Percentiles rank a stretch among this genome's conserved stretches.
phyloP scores from a whole-genome alignment of 140 eudicot genomes.

The Stevia rebaudiana region DNA sequence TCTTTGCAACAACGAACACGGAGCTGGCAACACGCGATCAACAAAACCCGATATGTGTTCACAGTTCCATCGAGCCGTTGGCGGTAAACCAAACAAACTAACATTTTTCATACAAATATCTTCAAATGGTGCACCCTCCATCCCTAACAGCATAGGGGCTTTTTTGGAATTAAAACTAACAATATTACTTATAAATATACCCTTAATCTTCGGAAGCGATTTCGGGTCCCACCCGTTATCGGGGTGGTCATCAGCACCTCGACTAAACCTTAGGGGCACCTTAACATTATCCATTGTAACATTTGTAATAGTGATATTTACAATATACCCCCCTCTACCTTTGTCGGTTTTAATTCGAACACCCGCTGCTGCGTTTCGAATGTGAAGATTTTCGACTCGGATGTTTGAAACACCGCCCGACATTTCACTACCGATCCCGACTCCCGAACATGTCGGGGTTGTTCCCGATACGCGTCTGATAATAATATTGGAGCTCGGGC shows the following conservation, averaged over 20 bases:
- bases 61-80: constrained; percentile 63
- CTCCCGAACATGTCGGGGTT: constrained; percentile 95
- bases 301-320: constrained; percentile 58
- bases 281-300: constrained; percentile 75
- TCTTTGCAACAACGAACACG: constrained; percentile 59
- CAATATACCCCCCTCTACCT: constrained; percentile 92
- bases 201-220: constrained; percentile 65
- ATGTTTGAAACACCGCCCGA: constrained; percentile 85
- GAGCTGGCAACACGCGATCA: constrained; percentile 54
- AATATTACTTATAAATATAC: constrained; percentile 58
- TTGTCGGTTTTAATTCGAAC: constrained; percentile 76
- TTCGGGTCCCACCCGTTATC: constrained; percentile 70
- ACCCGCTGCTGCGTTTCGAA: constrained; percentile 89
- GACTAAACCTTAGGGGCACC: constrained; percentile 81
- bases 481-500: constrained; percentile 76
- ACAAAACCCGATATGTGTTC: constrained; percentile 62
- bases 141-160: constrained; percentile 67
- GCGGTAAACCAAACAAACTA: constrained; percentile 50
- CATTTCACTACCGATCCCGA: constrained; percentile 97
- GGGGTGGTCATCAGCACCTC: constrained; percentile 93
- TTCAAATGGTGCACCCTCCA: constrained; percentile 80
- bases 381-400: constrained; percentile 50
- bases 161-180: constrained; percentile 54
- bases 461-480: constrained; percentile 87
- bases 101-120: constrained; percentile 69